Conservation (phyloP, 306 rosid genomes). For the Fagus sylvatica region DNA sequence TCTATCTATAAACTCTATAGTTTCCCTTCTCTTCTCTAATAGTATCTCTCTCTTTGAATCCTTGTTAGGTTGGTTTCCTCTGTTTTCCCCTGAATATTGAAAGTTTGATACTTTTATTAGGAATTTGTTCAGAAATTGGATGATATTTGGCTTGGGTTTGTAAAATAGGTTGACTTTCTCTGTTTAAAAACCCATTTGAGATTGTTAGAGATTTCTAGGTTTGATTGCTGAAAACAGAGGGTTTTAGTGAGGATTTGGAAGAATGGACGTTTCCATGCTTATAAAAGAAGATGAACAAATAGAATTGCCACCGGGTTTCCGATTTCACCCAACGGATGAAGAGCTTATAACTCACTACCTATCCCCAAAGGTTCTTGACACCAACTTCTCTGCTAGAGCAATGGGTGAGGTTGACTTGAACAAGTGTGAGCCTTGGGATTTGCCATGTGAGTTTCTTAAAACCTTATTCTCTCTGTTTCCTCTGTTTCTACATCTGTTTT, state of each 20-base stretch:
- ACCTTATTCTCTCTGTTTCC: background rate
- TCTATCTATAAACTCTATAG: background rate
- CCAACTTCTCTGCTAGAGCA: slow-evolving; percentile 53
- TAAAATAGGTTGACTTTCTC: background rate
- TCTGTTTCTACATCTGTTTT: too few species aligned
- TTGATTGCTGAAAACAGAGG: slow-evolving; percentile 16
- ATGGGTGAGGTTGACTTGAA: slow-evolving; percentile 81
- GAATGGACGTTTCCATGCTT: slow-evolving; percentile 41
- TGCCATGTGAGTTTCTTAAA: slow-evolving; percentile 62
- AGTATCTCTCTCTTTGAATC: background rate
- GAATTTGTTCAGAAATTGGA: background rate
- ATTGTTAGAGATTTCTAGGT: background rate
- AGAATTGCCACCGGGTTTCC: slow-evolving; percentile 84
- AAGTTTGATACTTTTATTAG: background rate
- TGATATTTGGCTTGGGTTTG: background rate
- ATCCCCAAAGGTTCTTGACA: slow-evolving; percentile 59
- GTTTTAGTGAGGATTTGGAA: slow-evolving; percentile 20
- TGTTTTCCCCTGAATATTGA: background rate
- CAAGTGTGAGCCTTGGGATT: slow-evolving; percentile 94
- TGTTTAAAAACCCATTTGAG: slow-evolving; percentile 5
- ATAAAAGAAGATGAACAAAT: slow-evolving; percentile 36
- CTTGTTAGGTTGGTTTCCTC: slow-evolving; percentile 6
- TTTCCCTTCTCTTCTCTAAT: background rate
- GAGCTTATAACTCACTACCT: slow-evolving; percentile 80
- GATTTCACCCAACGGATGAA: slow-evolving; percentile 92